phyloP scores from a whole-genome alignment of 2,329 filamentous ascomycete genomes.

The Fusarium miscanthi region DNA sequence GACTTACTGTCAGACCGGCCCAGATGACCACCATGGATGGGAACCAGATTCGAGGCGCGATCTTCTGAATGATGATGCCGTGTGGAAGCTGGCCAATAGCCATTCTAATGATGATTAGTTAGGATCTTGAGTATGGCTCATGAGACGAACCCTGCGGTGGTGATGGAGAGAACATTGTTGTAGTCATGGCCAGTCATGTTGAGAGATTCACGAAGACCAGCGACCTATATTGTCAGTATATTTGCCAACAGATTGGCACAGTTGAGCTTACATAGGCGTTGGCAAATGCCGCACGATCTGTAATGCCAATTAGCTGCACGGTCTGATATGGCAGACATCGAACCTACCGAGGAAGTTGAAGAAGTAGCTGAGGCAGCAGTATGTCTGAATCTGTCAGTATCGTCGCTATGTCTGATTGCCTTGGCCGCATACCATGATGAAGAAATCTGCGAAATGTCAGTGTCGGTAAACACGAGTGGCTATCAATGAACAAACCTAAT shows the following conservation, averaged over 20 bases:
- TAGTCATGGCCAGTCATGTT: conserved; percentile 56
- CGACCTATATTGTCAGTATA: conserved; percentile 43
- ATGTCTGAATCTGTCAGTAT: conserved; percentile 38
- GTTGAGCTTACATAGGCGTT: conserved; percentile 54
- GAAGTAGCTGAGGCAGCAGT: conserved; percentile 51
- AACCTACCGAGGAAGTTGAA: conserved; percentile 52
- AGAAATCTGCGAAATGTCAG: conserved; percentile 43
- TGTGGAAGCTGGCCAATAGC: conserved; percentile 66
- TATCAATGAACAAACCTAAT: conserved; percentile 32
- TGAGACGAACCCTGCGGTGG: conserved; percentile 42
- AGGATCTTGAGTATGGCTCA: rapidly evolving
- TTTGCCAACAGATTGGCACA: rapidly evolving
- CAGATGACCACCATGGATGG: conserved; percentile 69
- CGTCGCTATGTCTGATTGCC: rapidly evolving
- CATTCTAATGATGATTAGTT: conserved; percentile 38
- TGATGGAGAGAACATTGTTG: conserved; percentile 43
- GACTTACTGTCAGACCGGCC: conserved; percentile 66
- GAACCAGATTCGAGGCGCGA: conserved; percentile 69
- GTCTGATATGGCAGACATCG: too few relatives aligned
- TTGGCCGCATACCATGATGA: conserved; percentile 42
- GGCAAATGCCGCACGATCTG: conserved; percentile 42
- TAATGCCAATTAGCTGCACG: too few relatives aligned
- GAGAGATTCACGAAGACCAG: conserved; percentile 57
- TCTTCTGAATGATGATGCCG: conserved; percentile 68
- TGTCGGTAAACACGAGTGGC: rapidly evolving